Conservation (phyloP, 495 filamentous ascomycete genomes). For the Talaromyces liani region DNA sequence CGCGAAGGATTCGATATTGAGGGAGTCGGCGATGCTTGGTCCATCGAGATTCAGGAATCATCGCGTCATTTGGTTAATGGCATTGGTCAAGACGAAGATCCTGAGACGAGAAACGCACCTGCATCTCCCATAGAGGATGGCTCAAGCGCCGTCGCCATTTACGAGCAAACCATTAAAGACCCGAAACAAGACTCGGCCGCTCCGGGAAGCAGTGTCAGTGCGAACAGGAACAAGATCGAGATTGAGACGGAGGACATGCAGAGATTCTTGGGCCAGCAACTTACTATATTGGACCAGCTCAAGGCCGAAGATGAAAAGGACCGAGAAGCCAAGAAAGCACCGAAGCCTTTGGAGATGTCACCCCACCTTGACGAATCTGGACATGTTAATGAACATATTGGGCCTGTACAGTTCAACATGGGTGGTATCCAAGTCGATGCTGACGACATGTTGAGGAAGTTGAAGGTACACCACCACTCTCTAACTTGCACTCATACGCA, state of each 20-base stretch:
- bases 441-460: constrained; percentile 84
- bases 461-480: constrained; percentile 54
- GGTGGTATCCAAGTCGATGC: constrained; percentile 95
- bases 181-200: constrained; percentile 52
- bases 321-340: constrained; percentile 28
- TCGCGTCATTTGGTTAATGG: constrained; percentile 25
- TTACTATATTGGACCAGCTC: constrained; percentile 63
- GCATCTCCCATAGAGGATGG: constrained; percentile 30
- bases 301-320: constrained; percentile 57
- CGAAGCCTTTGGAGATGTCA: constrained; percentile 39
- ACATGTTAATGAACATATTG: constrained; percentile 80
- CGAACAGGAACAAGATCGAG: constrained; percentile 44
- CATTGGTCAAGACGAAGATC: constrained; percentile 9
- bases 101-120: constrained; percentile 13
- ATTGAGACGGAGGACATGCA: constrained; percentile 72
- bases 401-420: constrained; percentile 94
- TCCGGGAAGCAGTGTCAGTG: constrained; percentile 41
- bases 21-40: constrained; percentile 75
- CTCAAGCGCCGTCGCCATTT: constrained; percentile 59
- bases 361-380: constrained; percentile 41
- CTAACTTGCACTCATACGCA: background rate
- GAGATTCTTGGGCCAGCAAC: constrained; percentile 64
- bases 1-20: constrained; percentile 95
- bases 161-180: constrained; percentile 72
- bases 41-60: constrained; percentile 63